Conservation (phyloP, 306 rosid species). For the Medicago ruthenica region DNA sequence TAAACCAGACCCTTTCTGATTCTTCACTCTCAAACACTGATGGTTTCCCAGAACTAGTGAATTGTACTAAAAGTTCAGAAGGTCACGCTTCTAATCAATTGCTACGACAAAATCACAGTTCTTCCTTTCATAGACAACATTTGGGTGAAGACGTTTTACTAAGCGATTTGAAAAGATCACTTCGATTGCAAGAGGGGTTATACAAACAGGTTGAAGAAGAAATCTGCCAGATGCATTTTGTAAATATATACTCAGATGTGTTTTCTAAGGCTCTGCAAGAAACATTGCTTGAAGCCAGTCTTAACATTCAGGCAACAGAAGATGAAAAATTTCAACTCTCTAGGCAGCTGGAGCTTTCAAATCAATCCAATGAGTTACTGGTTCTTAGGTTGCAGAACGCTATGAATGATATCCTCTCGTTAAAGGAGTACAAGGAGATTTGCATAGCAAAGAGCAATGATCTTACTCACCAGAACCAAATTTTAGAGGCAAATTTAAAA, state of each 20-base stretch:
- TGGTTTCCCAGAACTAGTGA: conserved; percentile 49
- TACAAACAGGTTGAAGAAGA: conserved; percentile 92
- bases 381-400: conserved; percentile 70
- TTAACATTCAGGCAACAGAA: conserved; percentile 61
- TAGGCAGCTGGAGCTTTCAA: conserved; percentile 71
- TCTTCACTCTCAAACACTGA: conserved; percentile 62
- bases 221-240: conserved; percentile 70
- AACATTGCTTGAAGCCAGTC: conserved; percentile 73
- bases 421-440: conserved; percentile 66
- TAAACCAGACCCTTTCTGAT: conserved; percentile 79
- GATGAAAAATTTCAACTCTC: conserved; percentile 66
- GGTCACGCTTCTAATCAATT: conserved; percentile 50
- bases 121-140: conserved; percentile 60
- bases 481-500: conserved; percentile 63
- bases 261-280: conserved; percentile 83
- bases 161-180: conserved; percentile 75
- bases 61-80: conserved; percentile 53
- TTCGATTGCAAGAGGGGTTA: conserved; percentile 77
- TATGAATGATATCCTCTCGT: conserved; percentile 64
- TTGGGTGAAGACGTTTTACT: conserved; percentile 63
- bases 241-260: conserved; percentile 77
- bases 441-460: conserved; percentile 67
- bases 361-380: conserved; percentile 77
- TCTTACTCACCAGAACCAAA: conserved; percentile 65
- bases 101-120: conserved; percentile 54